Conservation (phyloP, 2,329 filamentous ascomycete species). For the Cytospora piceicola region DNA sequence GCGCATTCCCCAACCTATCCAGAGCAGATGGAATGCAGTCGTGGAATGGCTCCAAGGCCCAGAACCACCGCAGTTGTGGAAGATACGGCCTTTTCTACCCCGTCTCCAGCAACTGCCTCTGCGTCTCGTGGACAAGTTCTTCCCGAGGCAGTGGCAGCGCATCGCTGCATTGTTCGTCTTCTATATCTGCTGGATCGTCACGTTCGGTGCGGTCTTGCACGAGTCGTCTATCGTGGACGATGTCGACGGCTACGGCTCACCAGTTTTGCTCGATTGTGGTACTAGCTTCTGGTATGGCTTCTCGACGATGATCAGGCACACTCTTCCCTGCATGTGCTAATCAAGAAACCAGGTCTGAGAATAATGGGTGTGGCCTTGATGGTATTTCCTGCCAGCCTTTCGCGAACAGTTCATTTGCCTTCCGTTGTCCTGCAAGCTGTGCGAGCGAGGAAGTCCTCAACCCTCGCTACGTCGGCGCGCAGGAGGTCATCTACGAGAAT, state of each 20-base stretch:
- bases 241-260: conserved; percentile 23
- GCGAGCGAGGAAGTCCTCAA: conserved; percentile 27
- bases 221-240: conserved; percentile 23
- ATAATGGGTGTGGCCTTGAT: conserved; percentile 26
- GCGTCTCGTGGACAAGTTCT: conserved; percentile 21
- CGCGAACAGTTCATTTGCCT: conserved; percentile 26
- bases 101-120: conserved; percentile 26
- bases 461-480: conserved; percentile 23
- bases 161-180: conserved; percentile 18
- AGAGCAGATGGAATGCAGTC: not conserved
- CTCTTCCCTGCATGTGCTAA: conserved; percentile 8
- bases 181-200: conserved; percentile 28
- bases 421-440: conserved; percentile 28
- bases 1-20: conserved; percentile 11
- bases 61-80: conserved; percentile 14
- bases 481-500: conserved; percentile 27
- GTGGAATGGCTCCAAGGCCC: conserved; percentile 20
- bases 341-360: conserved; percentile 16
- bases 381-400: conserved; percentile 26
- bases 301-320: too few relatives aligned
- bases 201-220: conserved; percentile 25
- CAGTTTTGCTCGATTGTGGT: conserved; percentile 20
- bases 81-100: conserved; percentile 27
- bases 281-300: conserved; percentile 24
- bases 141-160: conserved; percentile 27